These are phyloP conservation scores for Hansfordia pulvinata DNA, from an alignment of 2,329 filamentous ascomycete species.

Conservation along the genomic window DNA sequence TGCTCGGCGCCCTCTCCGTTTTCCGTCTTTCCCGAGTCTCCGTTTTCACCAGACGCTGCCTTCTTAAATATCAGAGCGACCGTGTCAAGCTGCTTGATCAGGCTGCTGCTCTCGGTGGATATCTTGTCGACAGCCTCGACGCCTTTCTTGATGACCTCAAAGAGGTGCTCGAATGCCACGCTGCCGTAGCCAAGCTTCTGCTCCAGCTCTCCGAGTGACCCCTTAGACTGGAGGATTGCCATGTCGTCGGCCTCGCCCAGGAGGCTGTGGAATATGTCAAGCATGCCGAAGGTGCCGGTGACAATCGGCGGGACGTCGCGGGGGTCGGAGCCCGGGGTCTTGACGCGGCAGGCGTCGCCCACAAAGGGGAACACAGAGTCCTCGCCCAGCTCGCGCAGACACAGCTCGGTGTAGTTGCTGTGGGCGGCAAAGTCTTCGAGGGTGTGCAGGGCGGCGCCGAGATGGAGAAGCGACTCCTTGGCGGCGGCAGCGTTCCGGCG, in stretches of 20 bases:
- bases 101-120: constrained; percentile 8
- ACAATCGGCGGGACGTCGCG: constrained; percentile 35
- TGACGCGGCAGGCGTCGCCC: constrained; percentile 21
- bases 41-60: constrained; percentile 5
- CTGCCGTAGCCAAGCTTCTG: constrained; percentile 13
- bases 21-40: background rate
- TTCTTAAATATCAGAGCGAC: constrained; percentile 13
- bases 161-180: constrained; percentile 15
- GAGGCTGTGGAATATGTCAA: constrained; percentile 18
- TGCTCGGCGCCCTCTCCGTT: background rate
- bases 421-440: constrained; percentile 40
- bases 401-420: constrained; percentile 39
- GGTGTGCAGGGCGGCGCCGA: constrained; percentile 34
- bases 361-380: constrained; percentile 36
- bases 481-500: constrained; percentile 6
- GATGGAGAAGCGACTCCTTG: constrained; percentile 8
- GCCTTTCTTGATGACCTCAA: constrained; percentile 13
- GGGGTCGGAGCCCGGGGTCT: constrained; percentile 19
- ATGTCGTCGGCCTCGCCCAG: constrained; percentile 17
- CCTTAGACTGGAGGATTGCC: constrained; percentile 15
- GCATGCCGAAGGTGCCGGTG: constrained; percentile 36
- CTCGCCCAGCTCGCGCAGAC: constrained; percentile 34
- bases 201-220: constrained; percentile 13
- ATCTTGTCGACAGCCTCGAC: constrained; percentile 11
- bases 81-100: constrained; percentile 12